Evolutionary conservation across 2,329 filamentous ascomycete genomes (phyloP), one percentile per base, ranked within the genome.

Genomic region (Aspergillus quadrilineatus): DNA sequence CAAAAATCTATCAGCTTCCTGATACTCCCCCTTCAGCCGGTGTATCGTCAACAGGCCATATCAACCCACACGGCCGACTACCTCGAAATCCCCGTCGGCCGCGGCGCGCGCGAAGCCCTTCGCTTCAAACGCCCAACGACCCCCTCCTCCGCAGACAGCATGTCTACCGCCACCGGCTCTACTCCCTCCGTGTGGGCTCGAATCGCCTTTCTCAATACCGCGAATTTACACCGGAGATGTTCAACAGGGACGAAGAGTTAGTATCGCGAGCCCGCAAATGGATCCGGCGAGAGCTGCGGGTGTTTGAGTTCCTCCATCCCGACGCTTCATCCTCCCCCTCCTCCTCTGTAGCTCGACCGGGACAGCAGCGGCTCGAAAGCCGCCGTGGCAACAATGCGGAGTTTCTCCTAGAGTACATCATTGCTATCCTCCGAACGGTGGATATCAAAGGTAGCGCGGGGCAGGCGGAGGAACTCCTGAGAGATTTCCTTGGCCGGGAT

Each of bases 351-450:
- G 49, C 66, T 54, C 64, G 68, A 36, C 57, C 71, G 6, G 71
- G 72, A 1, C 63, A 61, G 9, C 69, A 70, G 53, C 63, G 72
- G 50, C 63, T 75, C 32, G 67, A 69, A 56, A 71, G 69, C 48
- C 76, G 82, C 37, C 75, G 84, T 41, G 82, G 82, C 4, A 87
- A 84, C 62, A 93, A 92, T 66, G 84, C 88, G 6, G 92, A 96
- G 67, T 96, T 92, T 60, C 73, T 97, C 9, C 81, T 97, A 8
- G 90, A 95, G 67, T 96, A 95, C 70, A 85, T 96, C 52, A 75
- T 97, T 41, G 88, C 89, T 8, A 89, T 97, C 22, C 75, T 97
- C 57, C 92, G 90, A 70, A 90, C 86, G 0, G 85, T 94, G 14
- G 91, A 96, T 67, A 80, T 92, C 4, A 91, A 91, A 73, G 89